phyloP scores from a whole-genome alignment of 2,329 filamentous ascomycete species.

The Neopestalotiopsis sp. region DNA sequence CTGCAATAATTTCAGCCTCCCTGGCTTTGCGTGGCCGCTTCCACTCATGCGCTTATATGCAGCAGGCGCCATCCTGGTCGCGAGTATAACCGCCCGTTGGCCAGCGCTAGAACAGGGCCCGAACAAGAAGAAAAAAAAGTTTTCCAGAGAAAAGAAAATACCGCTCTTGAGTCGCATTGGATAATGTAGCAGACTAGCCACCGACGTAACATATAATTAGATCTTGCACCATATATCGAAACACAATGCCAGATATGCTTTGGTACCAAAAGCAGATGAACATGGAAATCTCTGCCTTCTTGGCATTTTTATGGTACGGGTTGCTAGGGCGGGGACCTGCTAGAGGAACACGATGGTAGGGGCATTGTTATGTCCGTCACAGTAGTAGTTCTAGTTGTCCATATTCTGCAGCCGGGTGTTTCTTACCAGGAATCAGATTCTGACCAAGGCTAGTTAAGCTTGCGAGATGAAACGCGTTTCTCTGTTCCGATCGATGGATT shows the following conservation, averaged over 20 bases:
- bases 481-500: not conserved
- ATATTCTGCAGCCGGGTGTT: not conserved
- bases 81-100: conserved; percentile 11
- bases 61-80: conserved; percentile 10
- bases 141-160: conserved; percentile 3
- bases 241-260: no score
- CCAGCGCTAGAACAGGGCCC: not conserved
- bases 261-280: no score
- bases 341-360: not conserved
- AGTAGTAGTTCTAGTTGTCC: not conserved
- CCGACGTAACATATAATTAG: no score
- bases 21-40: conserved; percentile 2
- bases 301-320: no score
- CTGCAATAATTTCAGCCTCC: conserved; percentile 11
- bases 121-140: not conserved
- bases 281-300: no score
- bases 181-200: no score
- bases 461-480: conserved; percentile 11
- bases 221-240: no score
- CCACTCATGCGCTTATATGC: conserved; percentile 12
- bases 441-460: conserved; percentile 6
- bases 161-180: no score
- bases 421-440: conserved; percentile 3
- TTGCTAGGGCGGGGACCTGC: no score
- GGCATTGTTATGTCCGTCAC: not conserved